Conservation (phyloP, 192 early-diverging fungal genomes). For the Entomortierella chlamydospora region DNA sequence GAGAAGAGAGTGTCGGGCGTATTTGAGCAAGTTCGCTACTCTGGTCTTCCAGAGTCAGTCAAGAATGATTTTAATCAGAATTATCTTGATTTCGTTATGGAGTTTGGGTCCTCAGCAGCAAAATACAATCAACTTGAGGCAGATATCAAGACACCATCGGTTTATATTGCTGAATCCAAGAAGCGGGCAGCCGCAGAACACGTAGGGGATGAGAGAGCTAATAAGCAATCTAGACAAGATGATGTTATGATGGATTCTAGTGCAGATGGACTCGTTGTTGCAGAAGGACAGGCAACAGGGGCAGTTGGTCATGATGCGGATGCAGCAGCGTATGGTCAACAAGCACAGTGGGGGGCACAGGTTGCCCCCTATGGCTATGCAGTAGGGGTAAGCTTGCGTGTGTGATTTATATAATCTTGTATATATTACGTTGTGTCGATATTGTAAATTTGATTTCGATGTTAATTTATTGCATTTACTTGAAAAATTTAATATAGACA, state of each 20-base stretch:
- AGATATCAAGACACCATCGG: constrained; percentile 45
- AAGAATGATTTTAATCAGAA: constrained; percentile 62
- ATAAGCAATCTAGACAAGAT: constrained; percentile 25
- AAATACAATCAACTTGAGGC: constrained; percentile 61
- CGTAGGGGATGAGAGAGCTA: constrained; percentile 17
- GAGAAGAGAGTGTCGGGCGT: constrained; percentile 57
- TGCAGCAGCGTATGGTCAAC: constrained; percentile 5
- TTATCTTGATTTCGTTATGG: constrained; percentile 69
- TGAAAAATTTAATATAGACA: neutral
- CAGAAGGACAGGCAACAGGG: neutral
- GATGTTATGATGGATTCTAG: constrained; percentile 3
- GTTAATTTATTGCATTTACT: too few species aligned
- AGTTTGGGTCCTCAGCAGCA: constrained; percentile 59
- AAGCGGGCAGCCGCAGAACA: constrained; percentile 51
- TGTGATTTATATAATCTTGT: neutral
- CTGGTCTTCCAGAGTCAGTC: constrained; percentile 63
- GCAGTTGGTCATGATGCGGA: neutral
- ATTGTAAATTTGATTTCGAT: too few species aligned
- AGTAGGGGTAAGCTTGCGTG: constrained; percentile 7
- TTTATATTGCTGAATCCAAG: constrained; percentile 37
- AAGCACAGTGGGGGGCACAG: constrained; percentile 13
- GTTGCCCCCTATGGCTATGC: constrained; percentile 18
- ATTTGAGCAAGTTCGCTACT: constrained; percentile 63
- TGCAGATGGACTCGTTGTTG: neutral
- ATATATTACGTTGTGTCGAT: neutral